Base-by-base conservation (phyloP, 257 asterid genomes). In the Solanum etuberosum region DNA sequence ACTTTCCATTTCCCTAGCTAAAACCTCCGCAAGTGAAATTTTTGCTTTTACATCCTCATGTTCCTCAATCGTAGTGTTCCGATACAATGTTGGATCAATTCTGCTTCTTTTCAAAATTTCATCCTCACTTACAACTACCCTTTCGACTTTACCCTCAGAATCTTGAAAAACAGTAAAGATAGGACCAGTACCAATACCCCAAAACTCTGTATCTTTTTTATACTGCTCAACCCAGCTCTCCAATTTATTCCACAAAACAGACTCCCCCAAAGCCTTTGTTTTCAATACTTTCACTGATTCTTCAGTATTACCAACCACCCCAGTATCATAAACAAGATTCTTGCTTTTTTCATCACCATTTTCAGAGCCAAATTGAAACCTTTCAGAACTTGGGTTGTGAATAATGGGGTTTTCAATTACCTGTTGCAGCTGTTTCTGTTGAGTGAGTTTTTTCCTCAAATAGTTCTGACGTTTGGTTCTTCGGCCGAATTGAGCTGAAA, bases 211-310 rank as follows among this genome's bases (percentile, higher is more conserved):
- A 86, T 97, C 98, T 87, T 90, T 92, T 94, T 92, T 94, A 88
- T 92, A 93, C 93, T 93, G 98, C 89, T 93, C 98, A 87, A 93
- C 93, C 99, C 98, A 96, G 82, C 90, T 89, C 92, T 93, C 99
- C 65, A 96, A 90, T 89, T 92, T 93, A 89, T 91, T 93, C 98
- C 92, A 92, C 90, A 92, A 84, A 67, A 91, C 78, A 38, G 96
- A 92, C 74, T 92, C 94, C n/a, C 95, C 93, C 48, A 90, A 89
- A 81, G 86, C 84, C 68, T 88, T 90, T 37, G 91, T 89, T 83
- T 86, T 87, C 29, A 89, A 84, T 74, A 83, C 94, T 34, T 59
- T 25, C 65, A 86, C 93, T 4, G 63, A 65, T 51, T 38, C 84
- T 73, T 68, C 86, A 76, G 85, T 86, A 34, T n/a, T 87, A 11